Conservation (phyloP, 1,284 basidiomycete species). For the Moesziomyces antarcticus region DNA sequence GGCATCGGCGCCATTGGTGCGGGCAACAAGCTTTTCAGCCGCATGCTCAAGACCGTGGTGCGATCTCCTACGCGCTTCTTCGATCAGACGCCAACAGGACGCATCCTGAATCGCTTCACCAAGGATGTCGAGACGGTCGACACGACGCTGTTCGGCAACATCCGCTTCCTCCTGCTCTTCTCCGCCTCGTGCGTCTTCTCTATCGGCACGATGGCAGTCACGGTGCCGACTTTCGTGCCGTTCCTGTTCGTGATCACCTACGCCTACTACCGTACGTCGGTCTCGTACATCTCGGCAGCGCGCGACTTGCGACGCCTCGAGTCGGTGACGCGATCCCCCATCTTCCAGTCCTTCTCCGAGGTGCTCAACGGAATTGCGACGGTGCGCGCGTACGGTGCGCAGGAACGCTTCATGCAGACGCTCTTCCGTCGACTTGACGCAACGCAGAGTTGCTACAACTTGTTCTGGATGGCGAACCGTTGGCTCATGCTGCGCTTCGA, state of each 20-base stretch:
- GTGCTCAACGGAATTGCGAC: slow-evolving; percentile 70
- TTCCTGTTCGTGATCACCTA: slow-evolving; percentile 68
- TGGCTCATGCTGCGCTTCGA: slow-evolving; percentile 66
- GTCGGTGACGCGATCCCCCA: slow-evolving; percentile 65
- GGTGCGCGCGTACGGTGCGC: slow-evolving; percentile 72
- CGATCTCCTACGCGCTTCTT: slow-evolving; percentile 58
- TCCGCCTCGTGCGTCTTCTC: slow-evolving; percentile 67
- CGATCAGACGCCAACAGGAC: slow-evolving; percentile 67
- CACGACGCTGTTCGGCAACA: slow-evolving; percentile 66
- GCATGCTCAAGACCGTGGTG: slow-evolving; percentile 50
- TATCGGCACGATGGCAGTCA: slow-evolving; percentile 52
- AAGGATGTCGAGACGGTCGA: slow-evolving; percentile 72
- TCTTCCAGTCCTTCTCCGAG: slow-evolving; percentile 68
- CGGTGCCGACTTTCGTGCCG: slow-evolving; percentile 68
- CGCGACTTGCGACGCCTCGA: slow-evolving; percentile 69
- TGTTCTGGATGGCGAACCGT: slow-evolving; percentile 56
- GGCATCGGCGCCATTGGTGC: slow-evolving; percentile 24
- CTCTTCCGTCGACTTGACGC: slow-evolving; percentile 70
- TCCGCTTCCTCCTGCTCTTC: slow-evolving; percentile 23
- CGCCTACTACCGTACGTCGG: slow-evolving; percentile 69
- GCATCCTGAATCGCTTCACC: slow-evolving; percentile 71
- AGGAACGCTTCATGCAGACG: slow-evolving; percentile 70
- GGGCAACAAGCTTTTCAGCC: slow-evolving; percentile 45
- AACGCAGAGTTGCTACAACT: slow-evolving; percentile 68
- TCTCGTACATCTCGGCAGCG: slow-evolving; percentile 70